Evolutionary conservation across 139 green algal genomes (phyloP).

Genomic region (Parachlorella kessleri): DNA sequence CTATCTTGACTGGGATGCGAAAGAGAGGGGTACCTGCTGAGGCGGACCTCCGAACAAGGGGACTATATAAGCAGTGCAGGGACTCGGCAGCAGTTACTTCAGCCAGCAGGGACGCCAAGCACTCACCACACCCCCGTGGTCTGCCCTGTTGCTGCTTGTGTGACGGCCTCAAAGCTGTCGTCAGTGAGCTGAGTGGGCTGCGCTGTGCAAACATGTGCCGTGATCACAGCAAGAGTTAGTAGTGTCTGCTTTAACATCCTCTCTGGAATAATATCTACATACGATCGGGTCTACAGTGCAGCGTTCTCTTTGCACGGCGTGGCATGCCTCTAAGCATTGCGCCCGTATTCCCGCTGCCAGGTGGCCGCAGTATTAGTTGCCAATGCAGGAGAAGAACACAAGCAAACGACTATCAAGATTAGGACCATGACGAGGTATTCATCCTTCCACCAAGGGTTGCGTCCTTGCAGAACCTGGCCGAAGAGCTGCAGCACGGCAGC

Average conservation of each 20-base stretch:
- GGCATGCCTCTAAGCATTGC: too few species aligned
- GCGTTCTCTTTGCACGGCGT: neutral
- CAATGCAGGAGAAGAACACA: too few species aligned
- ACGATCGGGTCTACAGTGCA: neutral
- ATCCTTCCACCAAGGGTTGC: neutral
- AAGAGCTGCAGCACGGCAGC: neutral
- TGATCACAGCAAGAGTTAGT: neutral
- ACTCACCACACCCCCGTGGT: constrained; percentile 39
- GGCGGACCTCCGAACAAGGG: too few species aligned
- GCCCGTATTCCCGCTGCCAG: too few species aligned
- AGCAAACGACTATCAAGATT: too few species aligned
- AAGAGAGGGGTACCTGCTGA: neutral
- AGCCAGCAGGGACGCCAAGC: neutral
- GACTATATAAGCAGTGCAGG: neutral
- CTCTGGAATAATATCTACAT: neutral
- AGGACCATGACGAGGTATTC: neutral
- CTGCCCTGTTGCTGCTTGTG: constrained; percentile 42
- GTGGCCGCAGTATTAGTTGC: too few species aligned
- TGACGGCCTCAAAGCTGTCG: constrained; percentile 40
- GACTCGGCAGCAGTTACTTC: neutral
- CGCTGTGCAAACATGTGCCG: neutral
- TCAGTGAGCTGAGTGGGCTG: constrained; percentile 2
- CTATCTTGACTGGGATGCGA: neutral
- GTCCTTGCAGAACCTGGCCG: neutral
- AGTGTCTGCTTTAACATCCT: neutral